A percentile compares a stretch with the other conserved stretches of the same genome.
phyloP scores from a whole-genome alignment of 176 grass and related monocot genomes.

The Avena atlantica region DNA sequence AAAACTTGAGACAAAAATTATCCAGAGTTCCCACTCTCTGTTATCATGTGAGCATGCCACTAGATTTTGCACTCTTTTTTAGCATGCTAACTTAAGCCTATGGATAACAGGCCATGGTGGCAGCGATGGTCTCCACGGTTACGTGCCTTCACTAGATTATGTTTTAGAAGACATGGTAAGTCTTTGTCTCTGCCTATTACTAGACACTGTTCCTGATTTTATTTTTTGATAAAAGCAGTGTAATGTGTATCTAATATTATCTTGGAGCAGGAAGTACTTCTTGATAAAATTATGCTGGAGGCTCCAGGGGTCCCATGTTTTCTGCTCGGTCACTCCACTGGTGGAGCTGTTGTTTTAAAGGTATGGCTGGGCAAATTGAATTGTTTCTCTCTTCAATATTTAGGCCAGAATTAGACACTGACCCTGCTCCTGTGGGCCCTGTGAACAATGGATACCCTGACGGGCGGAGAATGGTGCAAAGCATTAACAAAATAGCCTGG shows the following conservation, averaged over 20 bases:
- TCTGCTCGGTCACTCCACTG: constrained; percentile 95
- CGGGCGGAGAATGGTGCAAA: constrained; percentile 62
- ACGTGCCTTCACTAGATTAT: constrained; percentile 94
- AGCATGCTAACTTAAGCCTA: constrained; percentile 20
- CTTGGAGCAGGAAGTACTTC: constrained; percentile 65
- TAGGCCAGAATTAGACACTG: constrained; percentile 60
- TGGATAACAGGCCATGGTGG: constrained; percentile 87
- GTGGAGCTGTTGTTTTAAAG: constrained; percentile 94
- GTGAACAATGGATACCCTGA: constrained; percentile 51
- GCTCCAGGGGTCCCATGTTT: constrained; percentile 86
- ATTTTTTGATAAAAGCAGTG: background rate
- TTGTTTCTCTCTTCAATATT: constrained; percentile 4
- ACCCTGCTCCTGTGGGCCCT: constrained; percentile 65
- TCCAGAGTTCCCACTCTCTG: background rate
- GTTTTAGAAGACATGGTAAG: constrained; percentile 89
- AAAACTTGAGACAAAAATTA: background rate
- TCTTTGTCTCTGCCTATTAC: background rate
- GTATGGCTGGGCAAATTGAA: constrained; percentile 49
- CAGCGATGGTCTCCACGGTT: constrained; percentile 96
- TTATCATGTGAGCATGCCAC: background rate
- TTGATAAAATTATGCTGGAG: constrained; percentile 77
- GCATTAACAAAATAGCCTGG: constrained; percentile 55
- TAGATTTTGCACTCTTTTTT: background rate
- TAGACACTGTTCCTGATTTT: background rate
- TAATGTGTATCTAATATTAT: background rate